Base-by-base conservation (phyloP, 1,284 basidiomycete genomes). In the Cryptococcus sp. region DNA sequence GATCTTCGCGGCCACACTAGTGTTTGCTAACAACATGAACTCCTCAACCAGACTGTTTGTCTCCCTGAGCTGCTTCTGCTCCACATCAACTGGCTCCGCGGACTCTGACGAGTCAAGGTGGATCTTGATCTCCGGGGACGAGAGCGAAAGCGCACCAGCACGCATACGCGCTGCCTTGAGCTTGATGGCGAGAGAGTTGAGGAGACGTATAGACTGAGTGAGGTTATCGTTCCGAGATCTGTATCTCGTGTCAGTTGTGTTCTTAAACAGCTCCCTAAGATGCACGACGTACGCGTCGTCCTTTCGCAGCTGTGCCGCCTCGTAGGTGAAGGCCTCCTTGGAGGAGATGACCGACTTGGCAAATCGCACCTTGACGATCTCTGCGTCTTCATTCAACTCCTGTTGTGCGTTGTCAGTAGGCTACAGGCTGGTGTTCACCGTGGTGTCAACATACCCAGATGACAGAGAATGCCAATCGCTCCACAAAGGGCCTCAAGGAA, bases 11-110 rank as follows among this genome's bases (percentile, higher is more conserved):
- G 95, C 96, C 0, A 98, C 96, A 61, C 88, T 91, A 65, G 96
- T 89, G 70, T 98, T 98, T 28, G 96, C 96, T 55, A 98, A 84
- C 60, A 99, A 80, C 96, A 99, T 98, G 77, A 98, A 98, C 77
- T 98, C 96, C 73, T 99, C 96, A 1, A 98, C 96, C 11, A 99
- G 80, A 62, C 89, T 93, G 74, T 98, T 98, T 12, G 96, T 98
- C 79, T 98, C 94, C 37, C 84, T 80, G 70, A 90, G 76, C 69
- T 93, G 87, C 76, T 98, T 98, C 74, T 96, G 93, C 78, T 98
- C 94, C 4, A 99, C 94, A 65, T 98, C 95, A 62, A 98, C 91
- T 0, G 96, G 96, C 55, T 93, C 95, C 0, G 90, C 88, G 0
- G 88, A 89, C 75, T 98, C 96, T 3, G 91, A 80, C 60, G 87